These are phyloP conservation scores for Penicillium sp. DNA, from an alignment of 2,329 filamentous ascomycete species.

Conservation along the genomic window DNA sequence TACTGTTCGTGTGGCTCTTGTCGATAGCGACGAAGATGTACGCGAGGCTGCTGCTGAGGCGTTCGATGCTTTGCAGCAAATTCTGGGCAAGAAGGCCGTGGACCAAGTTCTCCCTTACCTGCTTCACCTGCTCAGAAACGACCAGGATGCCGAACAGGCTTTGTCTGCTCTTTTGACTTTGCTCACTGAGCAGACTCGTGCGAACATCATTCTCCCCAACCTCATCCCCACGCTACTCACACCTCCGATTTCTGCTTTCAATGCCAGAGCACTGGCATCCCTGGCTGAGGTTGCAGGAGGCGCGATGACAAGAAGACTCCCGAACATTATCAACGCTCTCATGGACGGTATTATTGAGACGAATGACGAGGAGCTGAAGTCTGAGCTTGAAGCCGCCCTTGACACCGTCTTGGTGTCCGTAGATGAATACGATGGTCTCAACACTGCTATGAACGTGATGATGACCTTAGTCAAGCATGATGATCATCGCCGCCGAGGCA, in stretches of 20 bases:
- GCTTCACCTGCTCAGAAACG: slow-evolving; percentile 78
- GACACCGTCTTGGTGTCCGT: slow-evolving; percentile 87
- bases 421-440: slow-evolving; percentile 92
- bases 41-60: slow-evolving; percentile 94
- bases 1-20: slow-evolving; percentile 85
- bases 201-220: slow-evolving; percentile 94
- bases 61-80: slow-evolving; percentile 89
- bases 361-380: slow-evolving; percentile 65
- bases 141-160: slow-evolving; percentile 84
- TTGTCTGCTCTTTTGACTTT: slow-evolving; percentile 87
- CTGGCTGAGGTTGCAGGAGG: slow-evolving; percentile 84
- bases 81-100: slow-evolving; percentile 87
- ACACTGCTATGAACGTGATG: slow-evolving; percentile 92
- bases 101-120: slow-evolving; percentile 93
- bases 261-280: slow-evolving; percentile 87
- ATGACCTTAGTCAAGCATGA: slow-evolving; percentile 84
- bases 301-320: slow-evolving; percentile 84
- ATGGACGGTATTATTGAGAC: slow-evolving; percentile 81
- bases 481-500: slow-evolving; percentile 75
- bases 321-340: slow-evolving; percentile 83
- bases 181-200: slow-evolving; percentile 85
- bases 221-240: slow-evolving; percentile 88
- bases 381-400: slow-evolving; percentile 73
- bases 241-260: slow-evolving; percentile 87
- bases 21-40: slow-evolving; percentile 82